Percentiles rank a stretch among this genome's conserved stretches.
Evolutionary conservation across 352 stramenopile genomes (phyloP).

Genomic region (Pythium scleroteichum): DNA sequence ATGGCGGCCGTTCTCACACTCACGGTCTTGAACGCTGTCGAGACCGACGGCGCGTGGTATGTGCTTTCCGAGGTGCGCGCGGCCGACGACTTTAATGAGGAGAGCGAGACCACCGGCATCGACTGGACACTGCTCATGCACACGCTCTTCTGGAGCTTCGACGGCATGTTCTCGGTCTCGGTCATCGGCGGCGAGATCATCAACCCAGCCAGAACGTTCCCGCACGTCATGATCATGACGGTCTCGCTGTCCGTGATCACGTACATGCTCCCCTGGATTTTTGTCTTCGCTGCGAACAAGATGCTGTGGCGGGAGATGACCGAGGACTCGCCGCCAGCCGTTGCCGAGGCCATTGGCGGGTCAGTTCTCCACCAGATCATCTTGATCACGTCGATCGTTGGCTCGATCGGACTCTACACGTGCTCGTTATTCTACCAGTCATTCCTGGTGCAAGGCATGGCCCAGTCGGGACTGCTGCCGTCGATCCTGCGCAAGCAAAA

Average conservation of each 20-base stretch:
- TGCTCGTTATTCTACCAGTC: slow-evolving; percentile 83
- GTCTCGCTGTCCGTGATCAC: slow-evolving; percentile 54
- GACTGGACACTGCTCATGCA: slow-evolving; percentile 54
- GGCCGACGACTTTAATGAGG: not conserved
- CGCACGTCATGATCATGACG: slow-evolving; percentile 71
- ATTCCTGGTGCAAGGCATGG: slow-evolving; percentile 58
- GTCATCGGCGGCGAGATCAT: slow-evolving; percentile 82
- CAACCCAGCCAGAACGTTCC: slow-evolving; percentile 78
- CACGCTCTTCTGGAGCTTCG: slow-evolving; percentile 94
- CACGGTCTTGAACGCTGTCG: not conserved
- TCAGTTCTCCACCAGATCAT: slow-evolving; percentile 71
- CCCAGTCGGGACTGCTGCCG: slow-evolving; percentile 67
- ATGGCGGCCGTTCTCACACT: slow-evolving; percentile 3
- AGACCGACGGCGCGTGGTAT: not conserved
- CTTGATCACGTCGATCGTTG: slow-evolving; percentile 37
- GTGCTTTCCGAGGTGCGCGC: not conserved
- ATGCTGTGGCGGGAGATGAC: not conserved
- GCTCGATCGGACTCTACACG: slow-evolving; percentile 78
- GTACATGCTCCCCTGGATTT: slow-evolving; percentile 15
- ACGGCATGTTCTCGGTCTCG: slow-evolving; percentile 86
- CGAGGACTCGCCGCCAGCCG: slow-evolving; percentile 4
- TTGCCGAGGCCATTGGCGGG: slow-evolving; percentile 43
- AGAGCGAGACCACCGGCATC: slow-evolving; percentile 9
- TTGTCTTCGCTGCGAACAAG: slow-evolving; percentile 4
- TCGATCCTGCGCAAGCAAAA: slow-evolving; percentile 54